These are phyloP conservation scores for Colletotrichum sp. DNA, from an alignment of 2,329 filamentous ascomycete species.

Conservation along the genomic window DNA sequence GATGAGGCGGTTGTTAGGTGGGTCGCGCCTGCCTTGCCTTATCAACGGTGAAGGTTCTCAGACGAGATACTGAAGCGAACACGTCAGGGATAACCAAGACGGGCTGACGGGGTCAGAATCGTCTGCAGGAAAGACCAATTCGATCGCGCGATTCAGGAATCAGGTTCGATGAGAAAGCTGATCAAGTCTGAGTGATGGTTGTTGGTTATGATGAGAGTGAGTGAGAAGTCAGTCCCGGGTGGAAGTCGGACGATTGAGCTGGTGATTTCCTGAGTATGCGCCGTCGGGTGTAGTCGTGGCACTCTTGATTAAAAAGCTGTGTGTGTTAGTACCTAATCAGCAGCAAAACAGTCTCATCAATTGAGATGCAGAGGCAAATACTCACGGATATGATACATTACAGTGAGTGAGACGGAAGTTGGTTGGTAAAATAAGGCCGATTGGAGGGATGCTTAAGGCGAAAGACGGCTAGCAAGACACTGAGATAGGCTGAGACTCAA, in stretches of 20 bases:
- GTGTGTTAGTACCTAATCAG: neutral
- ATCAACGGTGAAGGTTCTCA: neutral
- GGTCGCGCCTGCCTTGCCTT: neutral
- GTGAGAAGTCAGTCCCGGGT: neutral
- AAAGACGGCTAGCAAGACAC: constrained; percentile 4
- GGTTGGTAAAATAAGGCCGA: neutral
- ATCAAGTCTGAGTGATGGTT: neutral
- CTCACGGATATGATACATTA: constrained; percentile 18
- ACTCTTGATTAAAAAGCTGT: neutral
- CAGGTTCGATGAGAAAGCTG: neutral
- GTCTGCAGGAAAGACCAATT: neutral
- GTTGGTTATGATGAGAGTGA: neutral
- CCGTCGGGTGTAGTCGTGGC: neutral
- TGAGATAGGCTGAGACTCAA: neutral
- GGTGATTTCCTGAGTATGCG: neutral
- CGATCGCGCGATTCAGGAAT: neutral
- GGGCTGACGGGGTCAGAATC: neutral
- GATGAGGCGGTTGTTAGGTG: neutral
- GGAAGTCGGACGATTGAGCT: neutral
- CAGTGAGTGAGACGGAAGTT: neutral
- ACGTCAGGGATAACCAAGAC: neutral
- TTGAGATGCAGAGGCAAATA: neutral
- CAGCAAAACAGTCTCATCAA: neutral
- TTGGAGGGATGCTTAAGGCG: neutral
- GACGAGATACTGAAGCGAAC: neutral